Base-by-base conservation (phyloP, 805 yeast genomes). In the Barnettozyma populi region DNA sequence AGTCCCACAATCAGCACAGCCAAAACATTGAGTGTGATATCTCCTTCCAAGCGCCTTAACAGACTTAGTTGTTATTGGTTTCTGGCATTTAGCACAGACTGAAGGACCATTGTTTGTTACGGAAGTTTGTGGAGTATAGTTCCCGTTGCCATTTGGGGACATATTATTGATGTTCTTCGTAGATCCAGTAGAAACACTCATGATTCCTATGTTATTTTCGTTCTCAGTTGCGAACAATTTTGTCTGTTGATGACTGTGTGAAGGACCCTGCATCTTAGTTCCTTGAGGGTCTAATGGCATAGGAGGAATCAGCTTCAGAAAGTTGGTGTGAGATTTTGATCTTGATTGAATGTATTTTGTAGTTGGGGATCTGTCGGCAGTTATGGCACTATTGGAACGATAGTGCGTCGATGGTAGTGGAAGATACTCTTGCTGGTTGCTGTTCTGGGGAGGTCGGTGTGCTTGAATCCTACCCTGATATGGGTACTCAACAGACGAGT, bases 11-110 rank as follows among this genome's bases (percentile, higher is more conserved):
- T 87, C 96, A 55, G 79, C 72, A 63, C 98, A 92, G 6, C 80
- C 73, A 65, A 92, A 90, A 67, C 98, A 92, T 31, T 86, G 84
- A 29, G 90, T 84, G 64, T 92, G 98, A 61, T 78, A 92, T 2
- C 87, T 81, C 43, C 75, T 74, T 29, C 81, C 84, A 57, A 92
- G 71, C 0, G 98, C 97, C 43, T 96, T 76, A 3, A 92, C 94
- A 52, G 89, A 82, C 51, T 87, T 89, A n/a, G 92, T 84, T 1
- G 75, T 64, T 16, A 84, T 80, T 11, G 74, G 71, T 34, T 71
- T 63, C 4, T 65, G 66, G 63, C 90, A 84, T 36, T 70, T 69
- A 20, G 73, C 69, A 61, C 90, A 83, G 1, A 38, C 23, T 7
- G 57, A 48, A 14, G 67, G 31, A 19, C 37, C 39, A 20, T 20